Conservation (phyloP, 768 basidiomycete species). For the Kockovaella imperatae region DNA sequence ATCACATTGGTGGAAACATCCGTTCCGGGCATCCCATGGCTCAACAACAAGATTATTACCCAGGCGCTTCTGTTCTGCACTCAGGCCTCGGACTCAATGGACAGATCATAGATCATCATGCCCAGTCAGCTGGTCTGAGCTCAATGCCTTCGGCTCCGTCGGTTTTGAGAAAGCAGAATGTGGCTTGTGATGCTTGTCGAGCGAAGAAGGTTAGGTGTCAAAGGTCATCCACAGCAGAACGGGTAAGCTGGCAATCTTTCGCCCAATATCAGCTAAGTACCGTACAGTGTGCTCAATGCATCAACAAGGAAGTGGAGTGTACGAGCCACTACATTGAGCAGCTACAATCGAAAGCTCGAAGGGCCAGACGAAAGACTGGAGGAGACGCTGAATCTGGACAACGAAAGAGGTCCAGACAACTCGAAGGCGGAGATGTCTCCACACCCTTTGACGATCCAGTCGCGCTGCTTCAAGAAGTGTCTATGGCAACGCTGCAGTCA, state of each 20-base stretch:
- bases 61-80: too few relatives aligned
- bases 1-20: too few relatives aligned
- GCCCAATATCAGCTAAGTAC: background rate
- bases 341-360: constrained; percentile 18
- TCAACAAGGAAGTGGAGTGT: constrained; percentile 15
- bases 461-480: too few relatives aligned
- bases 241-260: constrained; percentile 7
- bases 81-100: too few relatives aligned
- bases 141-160: background rate
- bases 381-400: constrained; percentile 4
- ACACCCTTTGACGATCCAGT: too few relatives aligned
- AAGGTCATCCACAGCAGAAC: constrained; percentile 11
- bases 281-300: constrained; percentile 29
- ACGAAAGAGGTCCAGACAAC: constrained; percentile 3
- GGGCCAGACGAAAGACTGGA: background rate
- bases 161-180: constrained; percentile 70
- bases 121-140: background rate
- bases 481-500: too few relatives aligned
- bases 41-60: too few relatives aligned
- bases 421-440: too few relatives aligned
- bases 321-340: constrained; percentile 28
- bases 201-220: constrained; percentile 32
- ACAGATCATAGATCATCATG: background rate
- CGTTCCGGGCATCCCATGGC: too few relatives aligned
- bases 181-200: constrained; percentile 80